Base-by-base conservation (phyloP, 805 yeast species). In the Cyberlindnera americana region DNA sequence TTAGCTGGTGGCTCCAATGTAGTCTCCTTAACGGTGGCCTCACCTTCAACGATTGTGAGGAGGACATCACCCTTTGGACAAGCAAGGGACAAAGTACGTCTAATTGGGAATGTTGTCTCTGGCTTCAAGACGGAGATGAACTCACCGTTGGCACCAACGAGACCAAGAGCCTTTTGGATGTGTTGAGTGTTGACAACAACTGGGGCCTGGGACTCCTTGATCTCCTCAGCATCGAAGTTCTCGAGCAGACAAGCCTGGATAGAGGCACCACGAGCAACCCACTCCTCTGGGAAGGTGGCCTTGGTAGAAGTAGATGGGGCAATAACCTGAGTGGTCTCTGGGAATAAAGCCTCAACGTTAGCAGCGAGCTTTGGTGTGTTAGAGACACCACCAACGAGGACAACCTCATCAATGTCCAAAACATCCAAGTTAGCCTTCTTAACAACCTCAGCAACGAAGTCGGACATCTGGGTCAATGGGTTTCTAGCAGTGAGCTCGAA, bases 221-320 rank as follows among this genome's bases (percentile, higher is more conserved):
- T 70, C 65, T 88, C 93, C 47, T 85, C 95, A 38, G 77, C 88
- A 57, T 83, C 93, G 56, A 87, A 95, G 43, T 78, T 70, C 56
- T 83, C 91, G 56, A 91, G 72, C 46, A 78, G 59, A 27, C 95
- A 79, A 37, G 96, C 99, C 74, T 93, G 98, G 61, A 91, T 75
- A 48, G 98, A 96, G 43, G 96, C 95, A 67, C 99, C 99, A 59
- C 95, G 82, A 49, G 95, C 81, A 49, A 83, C 72, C 57, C 89
- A 73, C 70, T 93, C 98, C 59, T 86, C 81, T 45, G 99, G 97
- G 67, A 86, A 78, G 46, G 81, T 61, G 41, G 93, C 85, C 66
- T 87, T 88, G 46, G 84, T 53, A 62, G 86, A 91, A 46, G 73
- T 58, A 25, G 83, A 67, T 50, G 98, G 95, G 19, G 97, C 81